phyloP scores from a whole-genome alignment of 2,329 filamentous ascomycete genomes.

The Pseudogymnoascus sp. region DNA sequence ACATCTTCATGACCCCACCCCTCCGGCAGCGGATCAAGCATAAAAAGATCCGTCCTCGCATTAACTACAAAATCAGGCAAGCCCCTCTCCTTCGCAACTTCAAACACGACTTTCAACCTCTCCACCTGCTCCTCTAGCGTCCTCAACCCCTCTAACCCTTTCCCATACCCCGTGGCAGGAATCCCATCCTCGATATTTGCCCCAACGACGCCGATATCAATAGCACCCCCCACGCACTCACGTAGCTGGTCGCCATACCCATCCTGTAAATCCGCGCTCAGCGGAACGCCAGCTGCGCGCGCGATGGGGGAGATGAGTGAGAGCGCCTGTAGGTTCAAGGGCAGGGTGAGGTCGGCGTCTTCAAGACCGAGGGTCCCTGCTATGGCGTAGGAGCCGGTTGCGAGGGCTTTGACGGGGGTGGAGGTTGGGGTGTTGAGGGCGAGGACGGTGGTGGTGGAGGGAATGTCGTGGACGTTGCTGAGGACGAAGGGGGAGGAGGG shows the following conservation, averaged over 20 bases:
- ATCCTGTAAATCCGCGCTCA: conserved; percentile 53
- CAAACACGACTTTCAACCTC: conserved; percentile 36
- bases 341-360: conserved; percentile 41
- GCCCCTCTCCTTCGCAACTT: conserved; percentile 36
- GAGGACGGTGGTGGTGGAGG: conserved; percentile 38
- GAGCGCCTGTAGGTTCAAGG: conserved; percentile 42
- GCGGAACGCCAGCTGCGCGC: conserved; percentile 33
- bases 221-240: conserved; percentile 35
- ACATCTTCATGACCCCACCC: conserved; percentile 24
- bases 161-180: conserved; percentile 17
- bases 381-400: conserved; percentile 37
- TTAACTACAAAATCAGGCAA: conserved; percentile 49
- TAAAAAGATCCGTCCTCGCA: conserved; percentile 48
- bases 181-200: conserved; percentile 49
- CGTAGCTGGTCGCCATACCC: conserved; percentile 43
- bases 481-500: conserved; percentile 44
- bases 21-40: conserved; percentile 25
- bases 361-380: conserved; percentile 36
- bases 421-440: conserved; percentile 30
- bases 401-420: conserved; percentile 12
- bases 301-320: conserved; percentile 36
- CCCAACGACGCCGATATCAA: conserved; percentile 45
- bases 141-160: conserved; percentile 24
- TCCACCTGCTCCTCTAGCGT: conserved; percentile 38
- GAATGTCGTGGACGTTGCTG: conserved; percentile 46